Evolutionary conservation across 495 filamentous ascomycete genomes (phyloP), one percentile per base, ranked within the genome.

Genomic region (Parathielavia appendiculata): DNA sequence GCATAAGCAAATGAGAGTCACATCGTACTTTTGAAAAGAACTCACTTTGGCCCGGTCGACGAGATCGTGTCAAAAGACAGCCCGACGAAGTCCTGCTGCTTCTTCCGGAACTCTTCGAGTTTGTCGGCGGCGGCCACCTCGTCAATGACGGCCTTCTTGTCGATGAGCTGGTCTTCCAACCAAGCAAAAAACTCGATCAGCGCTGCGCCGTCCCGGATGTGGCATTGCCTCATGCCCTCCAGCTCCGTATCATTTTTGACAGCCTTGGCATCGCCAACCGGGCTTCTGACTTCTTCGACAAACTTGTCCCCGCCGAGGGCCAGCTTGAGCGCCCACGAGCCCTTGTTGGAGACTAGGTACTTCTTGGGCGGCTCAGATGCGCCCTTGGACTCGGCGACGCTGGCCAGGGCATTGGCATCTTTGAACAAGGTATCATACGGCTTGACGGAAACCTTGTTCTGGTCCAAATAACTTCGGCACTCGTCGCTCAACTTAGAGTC

Each of bases 31-130:
- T 30, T 30, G 38, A 19, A 20, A 8, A 38, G 0, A 23, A 71
- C 76, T 70, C 58, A 79, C 74, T 99, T 97, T 20, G 93, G 74
- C 6, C 95, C 95, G 1, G 90, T 96, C 0, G 92, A 95, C 12
- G 93, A 97, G 61, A 99, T 97, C 5, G 95, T 96, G 62, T 90
- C 85, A 64, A 99, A 99, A 5, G 92, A 96, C 10, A 97, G 80
- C 22, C 95, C 95, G 50, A 88, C 90, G 69, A 92, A 97, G 56
- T 88, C 77, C 46, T 91, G 81, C 26, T 92, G 83, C 71, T 90
- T 88, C 47, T 84, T 84, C 63, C 95, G 84, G 45, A 95, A 79
- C 54, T 84, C 75, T 67, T 96, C 92, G 32, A 99, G 77, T 72
- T 92, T 93, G 68, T 97, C 91, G 2, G 92, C 93, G 22, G 81